These are phyloP conservation scores for Calamus simplicifolius DNA, from an alignment of 176 grass and related monocot genomes.

Conservation along the genomic window DNA sequence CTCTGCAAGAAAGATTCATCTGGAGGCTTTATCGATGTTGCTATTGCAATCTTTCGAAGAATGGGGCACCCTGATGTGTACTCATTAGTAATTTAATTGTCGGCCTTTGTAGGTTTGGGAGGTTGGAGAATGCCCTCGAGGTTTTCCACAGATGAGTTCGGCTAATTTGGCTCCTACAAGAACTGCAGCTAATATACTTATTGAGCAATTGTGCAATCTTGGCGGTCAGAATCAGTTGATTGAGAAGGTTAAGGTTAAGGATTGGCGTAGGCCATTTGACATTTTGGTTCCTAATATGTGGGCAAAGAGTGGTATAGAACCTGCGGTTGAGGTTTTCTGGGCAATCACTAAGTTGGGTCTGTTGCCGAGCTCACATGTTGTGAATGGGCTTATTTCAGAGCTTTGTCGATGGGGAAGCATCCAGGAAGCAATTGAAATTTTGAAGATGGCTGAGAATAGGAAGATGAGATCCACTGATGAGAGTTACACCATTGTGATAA, in stretches of 20 bases:
- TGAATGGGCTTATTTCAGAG: conserved; percentile 9
- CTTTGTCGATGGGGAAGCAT: conserved; percentile 3
- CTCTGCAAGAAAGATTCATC: conserved; percentile 5
- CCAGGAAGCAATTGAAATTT: conserved; percentile 11
- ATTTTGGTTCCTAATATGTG: conserved; percentile 13
- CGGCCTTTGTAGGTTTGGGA: conserved; percentile 12
- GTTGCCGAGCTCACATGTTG: conserved; percentile 8
- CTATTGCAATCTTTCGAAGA: conserved; percentile 3
- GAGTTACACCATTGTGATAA: conserved; percentile 9
- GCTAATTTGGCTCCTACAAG: conserved; percentile 10
- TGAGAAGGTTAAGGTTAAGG: background rate
- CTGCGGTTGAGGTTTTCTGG: conserved; percentile 4
- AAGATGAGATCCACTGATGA: conserved; percentile 3
- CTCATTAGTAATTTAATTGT: conserved; percentile 9
- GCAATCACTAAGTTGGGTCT: conserved; percentile 2
- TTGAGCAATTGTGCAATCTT: background rate
- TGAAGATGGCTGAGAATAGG: background rate
- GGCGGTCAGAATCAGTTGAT: background rate
- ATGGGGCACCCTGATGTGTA: conserved; percentile 9
- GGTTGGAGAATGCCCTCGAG: conserved; percentile 7
- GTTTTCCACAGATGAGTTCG: conserved; percentile 2
- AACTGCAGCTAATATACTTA: conserved; percentile 4
- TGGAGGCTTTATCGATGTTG: conserved; percentile 1
- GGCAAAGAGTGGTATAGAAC: background rate
- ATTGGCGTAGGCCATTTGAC: conserved; percentile 13